phyloP scores from a whole-genome alignment of 1,139 yeast genomes.

The Meyerozyma athensensis region DNA sequence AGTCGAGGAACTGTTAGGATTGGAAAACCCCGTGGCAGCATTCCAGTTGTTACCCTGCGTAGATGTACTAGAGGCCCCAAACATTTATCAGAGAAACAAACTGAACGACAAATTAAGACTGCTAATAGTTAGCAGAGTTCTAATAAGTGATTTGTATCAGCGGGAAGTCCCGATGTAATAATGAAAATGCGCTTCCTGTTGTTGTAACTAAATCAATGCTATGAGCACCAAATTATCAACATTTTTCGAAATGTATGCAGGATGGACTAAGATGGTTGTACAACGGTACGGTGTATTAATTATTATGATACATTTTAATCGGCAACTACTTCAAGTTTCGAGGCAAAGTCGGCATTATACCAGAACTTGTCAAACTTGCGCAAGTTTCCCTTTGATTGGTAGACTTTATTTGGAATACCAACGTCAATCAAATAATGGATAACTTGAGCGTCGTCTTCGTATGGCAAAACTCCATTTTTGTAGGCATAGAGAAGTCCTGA shows the following conservation, averaged over 20 bases:
- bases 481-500: conserved; percentile 63
- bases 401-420: conserved; percentile 60
- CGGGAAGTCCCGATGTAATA: no score
- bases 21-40: conserved; percentile 7
- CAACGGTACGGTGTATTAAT: not conserved
- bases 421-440: conserved; percentile 65
- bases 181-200: no score
- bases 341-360: conserved; percentile 31
- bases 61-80: not conserved
- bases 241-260: not conserved
- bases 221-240: conserved; percentile 1
- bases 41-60: not conserved
- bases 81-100: no score
- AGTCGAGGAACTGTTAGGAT: conserved; percentile 5
- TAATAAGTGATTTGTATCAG: no score
- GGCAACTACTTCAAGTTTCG: conserved; percentile 1
- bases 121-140: no score
- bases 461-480: conserved; percentile 34
- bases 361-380: conserved; percentile 43
- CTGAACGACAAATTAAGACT: no score
- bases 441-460: conserved; percentile 33
- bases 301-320: not conserved
- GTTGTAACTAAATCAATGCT: no score
- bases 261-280: not conserved
- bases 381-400: conserved; percentile 34